Conservation (phyloP, 75 land plant species). For the Ceratopteris richardii region DNA sequence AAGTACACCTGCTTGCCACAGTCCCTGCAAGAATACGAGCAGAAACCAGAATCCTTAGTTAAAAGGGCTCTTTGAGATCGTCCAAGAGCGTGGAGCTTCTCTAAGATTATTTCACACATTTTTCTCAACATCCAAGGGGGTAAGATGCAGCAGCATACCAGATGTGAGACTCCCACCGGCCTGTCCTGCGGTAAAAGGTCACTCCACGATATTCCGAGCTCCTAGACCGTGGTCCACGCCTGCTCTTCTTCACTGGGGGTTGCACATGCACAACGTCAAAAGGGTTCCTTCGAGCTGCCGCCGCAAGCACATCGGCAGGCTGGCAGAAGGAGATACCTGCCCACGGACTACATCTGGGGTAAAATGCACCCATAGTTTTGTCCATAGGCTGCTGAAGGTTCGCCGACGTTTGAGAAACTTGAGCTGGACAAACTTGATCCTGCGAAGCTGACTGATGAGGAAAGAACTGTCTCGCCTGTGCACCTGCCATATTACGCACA, state of each 20-base stretch:
- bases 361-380: too few relatives aligned
- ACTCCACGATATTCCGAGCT: slow-evolving; percentile 75
- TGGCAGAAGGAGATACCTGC: slow-evolving; percentile 38
- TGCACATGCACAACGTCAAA: not conserved
- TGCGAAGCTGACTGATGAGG: slow-evolving; percentile 29
- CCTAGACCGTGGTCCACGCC: slow-evolving; percentile 60
- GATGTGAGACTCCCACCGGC: slow-evolving; percentile 66
- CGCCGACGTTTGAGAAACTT: too few relatives aligned
- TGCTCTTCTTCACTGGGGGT: slow-evolving; percentile 40
- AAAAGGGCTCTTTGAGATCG: too few relatives aligned
- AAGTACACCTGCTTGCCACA: slow-evolving; percentile 70
- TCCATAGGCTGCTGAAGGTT: not conserved
- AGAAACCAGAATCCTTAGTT: too few relatives aligned
- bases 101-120: too few relatives aligned
- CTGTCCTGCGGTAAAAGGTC: slow-evolving; percentile 61
- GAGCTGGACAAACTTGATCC: not conserved
- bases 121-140: too few relatives aligned
- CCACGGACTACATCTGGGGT: slow-evolving; percentile 21
- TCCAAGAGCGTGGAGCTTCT: too few relatives aligned
- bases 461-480: slow-evolving; percentile 45
- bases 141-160: too few relatives aligned
- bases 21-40: slow-evolving; percentile 54
- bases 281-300: too few relatives aligned
- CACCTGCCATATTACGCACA: too few relatives aligned
- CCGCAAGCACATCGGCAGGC: slow-evolving; percentile 13